These are phyloP conservation scores for Carallia pectinifolia DNA, from an alignment of 345 rosid genomes.

Conservation along the genomic window DNA sequence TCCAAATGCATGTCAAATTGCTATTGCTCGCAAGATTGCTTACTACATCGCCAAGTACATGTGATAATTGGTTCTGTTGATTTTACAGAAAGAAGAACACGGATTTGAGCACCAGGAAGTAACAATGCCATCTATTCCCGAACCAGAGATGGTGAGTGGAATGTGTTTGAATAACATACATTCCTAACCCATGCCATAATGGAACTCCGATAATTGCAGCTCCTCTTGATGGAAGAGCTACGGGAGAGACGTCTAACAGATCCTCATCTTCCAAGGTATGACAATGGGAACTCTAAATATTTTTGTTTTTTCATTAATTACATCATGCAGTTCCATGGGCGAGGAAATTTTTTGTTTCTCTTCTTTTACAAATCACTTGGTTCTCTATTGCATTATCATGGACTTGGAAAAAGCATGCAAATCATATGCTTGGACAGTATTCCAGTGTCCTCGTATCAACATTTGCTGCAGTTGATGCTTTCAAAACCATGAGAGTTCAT, in stretches of 20 bases:
- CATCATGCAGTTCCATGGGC: not conserved
- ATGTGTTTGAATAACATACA: constrained; percentile 10
- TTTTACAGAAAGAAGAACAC: constrained; percentile 59
- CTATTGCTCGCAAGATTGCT: not conserved
- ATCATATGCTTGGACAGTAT: not conserved
- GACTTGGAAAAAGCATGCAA: not conserved
- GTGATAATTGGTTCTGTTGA: not conserved
- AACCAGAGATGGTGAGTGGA: constrained; percentile 68
- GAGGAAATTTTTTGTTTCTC: not conserved
- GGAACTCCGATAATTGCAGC: constrained; percentile 52
- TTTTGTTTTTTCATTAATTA: not conserved
- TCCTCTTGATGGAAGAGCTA: constrained; percentile 74
- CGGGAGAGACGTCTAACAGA: constrained; percentile 79
- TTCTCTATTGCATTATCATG: not conserved
- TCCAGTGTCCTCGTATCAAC: not conserved
- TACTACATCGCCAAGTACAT: not conserved
- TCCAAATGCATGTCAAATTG: not conserved
- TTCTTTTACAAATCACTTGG: not conserved
- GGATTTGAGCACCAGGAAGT: constrained; percentile 79
- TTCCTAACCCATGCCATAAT: constrained; percentile 14
- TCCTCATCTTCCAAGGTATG: constrained; percentile 82
- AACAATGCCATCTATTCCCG: constrained; percentile 65
- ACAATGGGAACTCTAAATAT: not conserved
- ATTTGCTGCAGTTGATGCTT: too few relatives aligned
- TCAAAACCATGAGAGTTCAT: too few relatives aligned